Conservation (phyloP, 805 yeast species). For the Yarrowia keelungensis region DNA sequence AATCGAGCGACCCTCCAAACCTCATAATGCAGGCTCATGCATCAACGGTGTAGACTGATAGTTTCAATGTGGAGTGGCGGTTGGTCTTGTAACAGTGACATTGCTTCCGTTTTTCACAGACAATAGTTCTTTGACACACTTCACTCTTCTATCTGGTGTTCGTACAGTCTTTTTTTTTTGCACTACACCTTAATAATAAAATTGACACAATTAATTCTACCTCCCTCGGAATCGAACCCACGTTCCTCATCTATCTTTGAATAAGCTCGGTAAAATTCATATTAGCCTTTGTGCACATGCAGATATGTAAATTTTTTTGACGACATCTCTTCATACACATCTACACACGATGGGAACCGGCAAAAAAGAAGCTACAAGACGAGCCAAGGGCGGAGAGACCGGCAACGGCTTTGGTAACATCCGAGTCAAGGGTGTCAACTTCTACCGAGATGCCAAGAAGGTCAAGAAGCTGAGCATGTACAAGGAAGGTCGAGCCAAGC, state of each 20-base stretch:
- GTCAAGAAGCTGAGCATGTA: constrained; percentile 92
- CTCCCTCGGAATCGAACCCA: not conserved
- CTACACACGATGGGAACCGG: constrained; percentile 77
- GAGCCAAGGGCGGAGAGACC: constrained; percentile 79
- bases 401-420: constrained; percentile 78
- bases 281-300: constrained; percentile 12
- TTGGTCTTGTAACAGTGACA: no score
- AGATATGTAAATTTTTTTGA: constrained; percentile 32
- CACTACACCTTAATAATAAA: not conserved
- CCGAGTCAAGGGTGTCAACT: constrained; percentile 95
- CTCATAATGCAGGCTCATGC: constrained; percentile 6
- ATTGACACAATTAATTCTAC: no score
- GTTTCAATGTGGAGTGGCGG: not conserved
- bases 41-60: constrained; percentile 10
- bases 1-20: not conserved
- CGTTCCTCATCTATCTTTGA: not conserved
- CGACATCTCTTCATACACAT: constrained; percentile 14
- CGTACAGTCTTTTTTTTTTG: no score
- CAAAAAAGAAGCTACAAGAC: constrained; percentile 88
- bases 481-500: constrained; percentile 84
- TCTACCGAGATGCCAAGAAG: constrained; percentile 89
- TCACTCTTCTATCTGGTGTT: no score
- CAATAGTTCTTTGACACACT: no score
- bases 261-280: constrained; percentile 6
- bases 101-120: no score